phyloP scores from a whole-genome alignment of 257 asterid genomes.

The Solanum pinnatisectum region DNA sequence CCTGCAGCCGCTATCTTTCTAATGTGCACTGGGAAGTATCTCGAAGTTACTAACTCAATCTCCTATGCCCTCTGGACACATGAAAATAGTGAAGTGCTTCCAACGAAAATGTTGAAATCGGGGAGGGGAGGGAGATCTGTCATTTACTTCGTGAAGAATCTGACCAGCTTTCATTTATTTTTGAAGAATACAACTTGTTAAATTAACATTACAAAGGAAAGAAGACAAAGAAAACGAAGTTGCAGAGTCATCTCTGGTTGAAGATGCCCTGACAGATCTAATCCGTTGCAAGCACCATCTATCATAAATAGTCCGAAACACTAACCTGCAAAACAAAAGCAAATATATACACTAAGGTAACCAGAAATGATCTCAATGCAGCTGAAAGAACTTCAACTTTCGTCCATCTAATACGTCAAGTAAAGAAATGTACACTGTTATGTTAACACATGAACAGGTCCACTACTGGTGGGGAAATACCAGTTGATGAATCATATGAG shows the following conservation, averaged over 20 bases:
- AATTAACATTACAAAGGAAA: neutral
- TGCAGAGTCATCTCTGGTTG: neutral
- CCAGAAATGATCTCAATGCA: neutral
- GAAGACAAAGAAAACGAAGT: neutral
- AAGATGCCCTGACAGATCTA: neutral
- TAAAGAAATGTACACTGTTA: neutral
- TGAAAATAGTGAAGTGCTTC: neutral
- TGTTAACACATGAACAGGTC: neutral
- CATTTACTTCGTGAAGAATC: neutral
- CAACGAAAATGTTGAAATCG: neutral
- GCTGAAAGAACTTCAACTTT: neutral
- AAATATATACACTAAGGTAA: neutral
- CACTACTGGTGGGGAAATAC: neutral
- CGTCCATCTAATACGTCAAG: neutral
- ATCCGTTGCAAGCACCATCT: neutral
- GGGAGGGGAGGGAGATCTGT: neutral
- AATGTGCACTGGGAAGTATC: neutral
- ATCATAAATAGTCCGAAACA: neutral
- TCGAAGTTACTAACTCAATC: neutral
- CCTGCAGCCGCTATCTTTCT: neutral
- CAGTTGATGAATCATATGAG: neutral
- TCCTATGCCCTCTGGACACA: neutral
- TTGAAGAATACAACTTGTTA: neutral
- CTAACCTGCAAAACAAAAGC: neutral
- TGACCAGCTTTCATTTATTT: neutral